These are phyloP conservation scores for Colletotrichum filicis DNA, from an alignment of 2,329 filamentous ascomycete species.

Conservation along the genomic window DNA sequence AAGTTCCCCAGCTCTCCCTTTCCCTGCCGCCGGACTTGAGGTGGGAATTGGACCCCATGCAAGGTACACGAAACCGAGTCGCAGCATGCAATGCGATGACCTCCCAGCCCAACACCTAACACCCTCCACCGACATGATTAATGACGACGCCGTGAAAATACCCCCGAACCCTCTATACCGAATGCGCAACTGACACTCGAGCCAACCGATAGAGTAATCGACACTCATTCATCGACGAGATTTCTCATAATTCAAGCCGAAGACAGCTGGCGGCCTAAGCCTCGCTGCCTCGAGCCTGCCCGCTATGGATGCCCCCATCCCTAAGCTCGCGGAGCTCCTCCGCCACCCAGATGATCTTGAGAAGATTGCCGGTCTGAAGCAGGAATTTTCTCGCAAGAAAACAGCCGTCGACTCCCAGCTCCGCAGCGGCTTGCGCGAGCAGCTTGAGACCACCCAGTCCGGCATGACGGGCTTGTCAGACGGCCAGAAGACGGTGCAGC, in stretches of 20 bases:
- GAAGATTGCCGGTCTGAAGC: constrained; percentile 89
- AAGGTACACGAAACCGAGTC: constrained; percentile 22
- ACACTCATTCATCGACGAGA: not conserved
- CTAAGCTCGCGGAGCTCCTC: constrained; percentile 91
- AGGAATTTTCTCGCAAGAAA: constrained; percentile 96
- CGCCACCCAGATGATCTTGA: constrained; percentile 97
- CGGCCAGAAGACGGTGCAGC: constrained; percentile 89
- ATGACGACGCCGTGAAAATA: not conserved
- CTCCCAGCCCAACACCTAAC: not conserved
- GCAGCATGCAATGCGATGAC: constrained; percentile 25
- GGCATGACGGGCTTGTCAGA: constrained; percentile 91
- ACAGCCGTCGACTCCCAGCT: constrained; percentile 90
- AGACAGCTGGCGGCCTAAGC: not conserved
- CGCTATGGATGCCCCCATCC: constrained; percentile 73
- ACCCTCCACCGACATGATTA: constrained; percentile 2
- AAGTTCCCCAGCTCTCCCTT: constrained; percentile 5
- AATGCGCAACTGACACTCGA: not conserved
- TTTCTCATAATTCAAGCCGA: not conserved
- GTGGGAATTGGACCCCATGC: not conserved
- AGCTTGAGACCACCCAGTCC: constrained; percentile 92
- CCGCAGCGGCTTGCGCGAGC: constrained; percentile 86
- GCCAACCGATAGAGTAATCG: not conserved
- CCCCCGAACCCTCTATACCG: not conserved
- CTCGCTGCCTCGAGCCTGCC: not conserved
- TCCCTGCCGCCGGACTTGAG: not conserved